Evolutionary conservation across 1,284 basidiomycete genomes (phyloP), one percentile per base, ranked within the genome.

Genomic region (Paramarasmius palmivorus): DNA sequence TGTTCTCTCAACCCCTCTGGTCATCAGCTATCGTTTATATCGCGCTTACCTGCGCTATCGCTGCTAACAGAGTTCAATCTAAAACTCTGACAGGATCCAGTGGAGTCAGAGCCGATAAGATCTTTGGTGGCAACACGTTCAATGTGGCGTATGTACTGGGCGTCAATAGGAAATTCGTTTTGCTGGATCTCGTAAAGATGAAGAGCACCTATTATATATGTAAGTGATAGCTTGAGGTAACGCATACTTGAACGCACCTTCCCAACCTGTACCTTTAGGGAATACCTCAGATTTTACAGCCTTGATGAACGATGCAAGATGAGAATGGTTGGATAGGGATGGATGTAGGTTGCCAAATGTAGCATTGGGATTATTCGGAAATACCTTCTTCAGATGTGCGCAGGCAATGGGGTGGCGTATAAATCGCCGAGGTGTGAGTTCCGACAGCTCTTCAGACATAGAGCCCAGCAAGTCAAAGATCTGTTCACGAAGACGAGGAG

Each of bases 381-480:
- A 49, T 7, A 6, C n/a, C 19, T 45, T 41, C 10, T 22, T 8
- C 3, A 66, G 55, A 26, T 58, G 62, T 5, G 54, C 47, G 17
- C 57, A 46, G 1, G 57, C 22, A 7, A 57, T 15, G 2, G 62
- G 53, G 48, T 66, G 63, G 1, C 56, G 53, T 3, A 66, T 42
- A 32, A 67, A 61, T 15, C 52, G 32, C 3, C 63, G 44, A 0
- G 65, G 56, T 10, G 65, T 67, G 2, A 67, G 34, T 32, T 66
- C 61, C 0, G 63, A 32, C 12, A 67, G 53, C 36, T 64, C 61
- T 12, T 50, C 39, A 1, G 50, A 57, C 5, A 63, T 8, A 1
- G 26, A 38, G 14, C 53, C 5, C 2, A 63, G 25, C 10, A 61
- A 32, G 3, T 34, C 26, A 6, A 50, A 39, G 2, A 64, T n/a